phyloP scores from a whole-genome alignment of 75 land plant genomes.

The Gnetum montanum region DNA sequence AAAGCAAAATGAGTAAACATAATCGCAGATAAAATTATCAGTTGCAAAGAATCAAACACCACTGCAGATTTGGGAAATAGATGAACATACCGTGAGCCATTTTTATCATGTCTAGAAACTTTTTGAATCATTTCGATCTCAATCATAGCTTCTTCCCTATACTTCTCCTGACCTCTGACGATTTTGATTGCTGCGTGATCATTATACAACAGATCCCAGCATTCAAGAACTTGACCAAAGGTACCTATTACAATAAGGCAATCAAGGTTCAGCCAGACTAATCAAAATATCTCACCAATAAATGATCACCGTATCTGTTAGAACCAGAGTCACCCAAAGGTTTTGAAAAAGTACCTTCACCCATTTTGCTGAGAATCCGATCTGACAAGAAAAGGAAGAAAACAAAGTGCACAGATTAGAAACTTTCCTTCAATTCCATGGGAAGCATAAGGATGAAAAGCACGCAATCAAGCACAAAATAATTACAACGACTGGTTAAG shows the following conservation, averaged over 20 bases:
- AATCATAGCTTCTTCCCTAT: conserved; percentile 79
- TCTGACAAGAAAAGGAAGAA: conserved; percentile 29
- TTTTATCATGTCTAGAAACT: conserved; percentile 59
- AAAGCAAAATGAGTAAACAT: too few relatives aligned
- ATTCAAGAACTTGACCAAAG: conserved; percentile 88
- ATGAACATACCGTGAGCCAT: conserved; percentile 51
- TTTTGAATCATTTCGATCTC: conserved; percentile 68
- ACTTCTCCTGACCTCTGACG: conserved; percentile 62
- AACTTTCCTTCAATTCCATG: background rate
- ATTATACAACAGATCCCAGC: conserved; percentile 72
- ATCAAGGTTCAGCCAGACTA: too few relatives aligned
- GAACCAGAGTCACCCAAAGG: too few relatives aligned
- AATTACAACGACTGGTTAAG: conserved; percentile 67
- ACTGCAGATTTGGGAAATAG: too few relatives aligned
- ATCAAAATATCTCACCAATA: too few relatives aligned
- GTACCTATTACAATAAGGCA: conserved; percentile 46
- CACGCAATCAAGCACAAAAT: too few relatives aligned
- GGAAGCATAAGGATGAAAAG: background rate
- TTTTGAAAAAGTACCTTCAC: conserved; percentile 92
- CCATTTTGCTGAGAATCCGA: conserved; percentile 72
- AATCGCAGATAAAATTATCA: too few relatives aligned
- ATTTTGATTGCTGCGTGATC: conserved; percentile 85
- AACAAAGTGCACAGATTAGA: conserved; percentile 3
- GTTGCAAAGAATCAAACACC: too few relatives aligned
- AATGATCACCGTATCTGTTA: too few relatives aligned